Percentiles rank a stretch among this genome's conserved stretches.
These are phyloP conservation scores for Pestalotiopsis sp. DNA, from an alignment of 2,329 filamentous ascomycete genomes.

Conservation along the genomic window DNA sequence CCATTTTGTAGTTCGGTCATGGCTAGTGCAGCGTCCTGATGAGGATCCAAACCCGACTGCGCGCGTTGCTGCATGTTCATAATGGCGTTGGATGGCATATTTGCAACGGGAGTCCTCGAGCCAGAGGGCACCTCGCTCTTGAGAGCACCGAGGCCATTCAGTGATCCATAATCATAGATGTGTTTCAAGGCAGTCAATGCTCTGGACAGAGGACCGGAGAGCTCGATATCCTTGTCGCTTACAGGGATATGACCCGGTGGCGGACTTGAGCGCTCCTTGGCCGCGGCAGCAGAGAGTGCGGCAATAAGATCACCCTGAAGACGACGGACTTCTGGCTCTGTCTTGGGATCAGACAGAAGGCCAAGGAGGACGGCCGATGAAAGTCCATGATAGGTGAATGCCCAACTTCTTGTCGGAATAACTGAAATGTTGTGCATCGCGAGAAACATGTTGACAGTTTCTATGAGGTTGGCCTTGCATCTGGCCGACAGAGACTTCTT, in stretches of 20 bases:
- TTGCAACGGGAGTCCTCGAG: constrained; percentile 47
- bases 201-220: constrained; percentile 63
- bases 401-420: constrained; percentile 69
- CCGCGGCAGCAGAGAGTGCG: constrained; percentile 65
- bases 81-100: constrained; percentile 34
- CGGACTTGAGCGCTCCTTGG: constrained; percentile 58
- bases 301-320: constrained; percentile 67
- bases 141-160: constrained; percentile 49
- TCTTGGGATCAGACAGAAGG: constrained; percentile 64
- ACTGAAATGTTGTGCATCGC: constrained; percentile 70
- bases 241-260: constrained; percentile 55
- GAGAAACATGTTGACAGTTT: constrained; percentile 70
- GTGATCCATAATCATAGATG: constrained; percentile 67
- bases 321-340: constrained; percentile 64
- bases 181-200: constrained; percentile 64
- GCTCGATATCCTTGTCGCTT: constrained; percentile 62
- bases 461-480: constrained; percentile 64
- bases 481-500: constrained; percentile 57
- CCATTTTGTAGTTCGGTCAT: constrained; percentile 69
- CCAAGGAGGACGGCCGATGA: constrained; percentile 67
- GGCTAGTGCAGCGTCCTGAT: constrained; percentile 64
- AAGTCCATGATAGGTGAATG: constrained; percentile 68
- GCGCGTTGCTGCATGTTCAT: constrained; percentile 26
- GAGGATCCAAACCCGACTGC: constrained; percentile 46
- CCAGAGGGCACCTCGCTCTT: constrained; percentile 52